These are phyloP conservation scores for Solanum habrochaites DNA, from an alignment of 257 asterid species.

Conservation along the genomic window DNA sequence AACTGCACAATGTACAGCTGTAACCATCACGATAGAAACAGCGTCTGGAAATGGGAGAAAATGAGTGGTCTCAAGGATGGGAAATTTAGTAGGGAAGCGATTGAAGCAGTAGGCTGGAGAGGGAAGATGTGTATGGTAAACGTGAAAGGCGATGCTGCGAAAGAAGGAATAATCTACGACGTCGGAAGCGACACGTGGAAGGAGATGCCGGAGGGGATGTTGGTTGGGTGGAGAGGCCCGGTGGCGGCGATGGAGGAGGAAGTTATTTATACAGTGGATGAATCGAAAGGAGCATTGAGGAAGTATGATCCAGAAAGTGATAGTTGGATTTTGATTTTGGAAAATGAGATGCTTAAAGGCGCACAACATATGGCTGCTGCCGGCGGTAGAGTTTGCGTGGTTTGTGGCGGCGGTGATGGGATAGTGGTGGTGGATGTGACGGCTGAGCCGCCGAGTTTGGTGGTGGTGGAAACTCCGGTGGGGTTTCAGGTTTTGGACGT, in stretches of 20 bases:
- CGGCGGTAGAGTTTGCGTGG: slow-evolving; percentile 52
- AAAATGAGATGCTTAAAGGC: slow-evolving; percentile 26
- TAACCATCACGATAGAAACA: not conserved
- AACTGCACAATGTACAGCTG: not conserved
- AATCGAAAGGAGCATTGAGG: slow-evolving; percentile 40
- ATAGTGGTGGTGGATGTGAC: slow-evolving; percentile 59
- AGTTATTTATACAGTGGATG: slow-evolving; percentile 50
- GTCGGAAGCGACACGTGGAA: slow-evolving; percentile 34
- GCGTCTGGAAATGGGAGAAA: slow-evolving; percentile 44
- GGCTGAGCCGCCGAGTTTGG: slow-evolving; percentile 22
- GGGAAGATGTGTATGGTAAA: slow-evolving; percentile 60
- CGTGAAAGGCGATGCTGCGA: slow-evolving; percentile 40
- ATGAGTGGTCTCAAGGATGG: slow-evolving; percentile 42
- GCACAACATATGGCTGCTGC: slow-evolving; percentile 52
- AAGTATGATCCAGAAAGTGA: slow-evolving; percentile 40
- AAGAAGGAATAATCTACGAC: slow-evolving; percentile 55
- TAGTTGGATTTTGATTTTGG: slow-evolving; percentile 39
- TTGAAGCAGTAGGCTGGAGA: slow-evolving; percentile 72
- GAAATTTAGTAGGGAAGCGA: slow-evolving; percentile 71
- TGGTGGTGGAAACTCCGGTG: slow-evolving; percentile 50
- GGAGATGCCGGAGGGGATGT: slow-evolving; percentile 84
- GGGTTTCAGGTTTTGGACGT: slow-evolving; percentile 36
- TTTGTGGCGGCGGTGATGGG: slow-evolving; percentile 23
- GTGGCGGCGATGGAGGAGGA: slow-evolving; percentile 45
- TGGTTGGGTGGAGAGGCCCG: slow-evolving; percentile 75